Base-by-base conservation (phyloP, 2,329 filamentous ascomycete species). In the Fusarium zealandicum region DNA sequence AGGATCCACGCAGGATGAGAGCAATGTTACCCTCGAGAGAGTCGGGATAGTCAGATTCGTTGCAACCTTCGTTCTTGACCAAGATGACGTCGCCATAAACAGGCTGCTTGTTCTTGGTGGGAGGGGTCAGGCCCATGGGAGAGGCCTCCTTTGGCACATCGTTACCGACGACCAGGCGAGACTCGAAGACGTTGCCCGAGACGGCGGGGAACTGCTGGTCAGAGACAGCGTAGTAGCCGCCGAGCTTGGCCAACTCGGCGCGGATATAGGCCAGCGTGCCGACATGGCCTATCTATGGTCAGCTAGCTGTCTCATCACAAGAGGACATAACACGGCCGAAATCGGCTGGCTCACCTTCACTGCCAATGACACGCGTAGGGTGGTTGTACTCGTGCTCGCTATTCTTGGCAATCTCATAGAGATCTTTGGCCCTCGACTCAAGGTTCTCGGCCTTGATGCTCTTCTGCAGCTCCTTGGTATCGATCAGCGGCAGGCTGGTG, bases 281-380 rank as follows among this genome's bases (percentile, higher is more conserved):
- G n/a, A 76, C 66, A 64, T 90, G 88, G 20, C 87, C 87, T 82
- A 31, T 22, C 12, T 6, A 28, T 38, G 22, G 59, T 68, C 25
- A 66, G 42, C 32, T 27, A 66, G 42, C 32, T 27, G 14, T 6
- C n/a, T 22, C 32, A 33, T 32, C 28, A 7, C 12, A 25, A 16
- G 28, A 31, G 28, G 22, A 9, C 22, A 33, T 40, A 46, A 35
- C 27, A 50, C 22, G 13, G 33, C 49, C 50, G 38, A 38, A 32
- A 10, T 22, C 28, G 39, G 53, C 30, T 7, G 61, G 50, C 71
- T 45, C 72, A 86, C 85, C 85, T 69, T 81, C 68, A 58, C 85
- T 88, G 25, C 88, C 87, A 60, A 90, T 90, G 17, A 90, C 87
- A 46, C 88, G 81, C 1, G 88, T 90, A 1, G 88, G 88, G 64